phyloP scores from a whole-genome alignment of 805 yeast species.

The Myxozyma nipponensis region DNA sequence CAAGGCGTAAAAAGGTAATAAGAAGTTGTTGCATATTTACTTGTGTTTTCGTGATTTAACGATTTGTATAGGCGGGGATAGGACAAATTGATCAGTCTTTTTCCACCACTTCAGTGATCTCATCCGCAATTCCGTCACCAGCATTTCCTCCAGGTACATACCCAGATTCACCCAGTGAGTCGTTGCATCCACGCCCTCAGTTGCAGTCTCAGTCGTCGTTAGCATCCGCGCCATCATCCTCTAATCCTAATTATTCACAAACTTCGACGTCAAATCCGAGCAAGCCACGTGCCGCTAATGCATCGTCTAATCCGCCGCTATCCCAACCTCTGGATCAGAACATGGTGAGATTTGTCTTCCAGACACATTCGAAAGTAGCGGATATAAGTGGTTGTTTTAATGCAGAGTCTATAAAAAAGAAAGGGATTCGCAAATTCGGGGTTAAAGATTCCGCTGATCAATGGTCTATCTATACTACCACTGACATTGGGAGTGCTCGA shows the following conservation, averaged over 20 bases:
- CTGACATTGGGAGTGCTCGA: constrained; percentile 49
- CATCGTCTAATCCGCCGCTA: neutral
- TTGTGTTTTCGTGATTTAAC: neutral
- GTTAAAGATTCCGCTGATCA: constrained; percentile 33
- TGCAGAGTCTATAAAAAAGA: constrained; percentile 71
- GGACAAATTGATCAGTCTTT: constrained; percentile 24
- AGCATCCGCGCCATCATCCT: neutral
- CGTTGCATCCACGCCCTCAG: neutral
- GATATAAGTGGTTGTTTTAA: constrained; percentile 76
- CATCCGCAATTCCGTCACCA: constrained; percentile 19
- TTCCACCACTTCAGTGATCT: constrained; percentile 1
- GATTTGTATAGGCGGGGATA: constrained; percentile 9
- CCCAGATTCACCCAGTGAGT: constrained; percentile 5
- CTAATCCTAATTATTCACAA: neutral
- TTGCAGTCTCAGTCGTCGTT: neutral
- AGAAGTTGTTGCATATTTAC: neutral
- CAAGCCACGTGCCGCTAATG: neutral
- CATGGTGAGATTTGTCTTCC: constrained; percentile 62
- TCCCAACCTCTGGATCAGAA: constrained; percentile 13
- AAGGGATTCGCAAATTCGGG: constrained; percentile 53
- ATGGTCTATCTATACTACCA: constrained; percentile 53
- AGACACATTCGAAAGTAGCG: constrained; percentile 65
- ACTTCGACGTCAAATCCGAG: neutral
- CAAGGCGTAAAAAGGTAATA: neutral
- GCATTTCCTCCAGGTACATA: constrained; percentile 4